These are phyloP conservation scores for Penicillium pulvis DNA, from an alignment of 495 filamentous ascomycete genomes.

Conservation along the genomic window DNA sequence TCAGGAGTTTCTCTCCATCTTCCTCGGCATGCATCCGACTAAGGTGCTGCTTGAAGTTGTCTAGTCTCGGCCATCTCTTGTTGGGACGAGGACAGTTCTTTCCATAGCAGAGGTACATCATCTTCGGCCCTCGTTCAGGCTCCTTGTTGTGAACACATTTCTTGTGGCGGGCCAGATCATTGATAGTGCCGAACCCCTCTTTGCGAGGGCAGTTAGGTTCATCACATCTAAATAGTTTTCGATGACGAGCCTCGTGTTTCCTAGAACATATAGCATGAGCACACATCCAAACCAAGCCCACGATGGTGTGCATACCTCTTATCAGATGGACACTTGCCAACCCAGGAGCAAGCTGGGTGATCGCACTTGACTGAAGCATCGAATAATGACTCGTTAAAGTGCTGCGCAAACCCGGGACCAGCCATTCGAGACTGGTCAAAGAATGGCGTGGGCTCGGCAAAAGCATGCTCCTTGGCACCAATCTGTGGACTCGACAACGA, in stretches of 20 bases:
- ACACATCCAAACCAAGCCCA: slow-evolving; percentile 4
- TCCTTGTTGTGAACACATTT: slow-evolving; percentile 66
- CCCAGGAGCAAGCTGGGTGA: slow-evolving; percentile 38
- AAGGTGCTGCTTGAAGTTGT: slow-evolving; percentile 91
- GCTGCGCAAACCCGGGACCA: slow-evolving; percentile 14
- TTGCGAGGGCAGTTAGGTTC: slow-evolving; percentile 58
- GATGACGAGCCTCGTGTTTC: slow-evolving; percentile 80
- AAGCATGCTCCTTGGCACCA: slow-evolving; percentile 27
- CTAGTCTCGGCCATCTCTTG: slow-evolving; percentile 84
- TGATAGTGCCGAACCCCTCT: slow-evolving; percentile 78
- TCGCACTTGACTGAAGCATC: slow-evolving; percentile 36
- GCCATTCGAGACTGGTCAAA: slow-evolving; percentile 18
- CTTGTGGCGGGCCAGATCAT: slow-evolving; percentile 76
- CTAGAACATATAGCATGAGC: slow-evolving; percentile 41
- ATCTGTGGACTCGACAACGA: slow-evolving; percentile 31
- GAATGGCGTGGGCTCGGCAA: slow-evolving; percentile 23
- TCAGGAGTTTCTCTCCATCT: slow-evolving; percentile 53
- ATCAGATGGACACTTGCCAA: slow-evolving; percentile 46
- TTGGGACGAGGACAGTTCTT: slow-evolving; percentile 62
- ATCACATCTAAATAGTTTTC: slow-evolving; percentile 70
- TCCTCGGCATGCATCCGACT: slow-evolving; percentile 70
- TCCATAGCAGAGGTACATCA: slow-evolving; percentile 68
- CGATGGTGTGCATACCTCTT: slow-evolving; percentile 30
- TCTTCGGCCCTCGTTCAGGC: slow-evolving; percentile 53
- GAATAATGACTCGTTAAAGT: slow-evolving; percentile 22